phyloP scores from a whole-genome alignment of 257 asterid genomes.

The Solanum sitiens region DNA sequence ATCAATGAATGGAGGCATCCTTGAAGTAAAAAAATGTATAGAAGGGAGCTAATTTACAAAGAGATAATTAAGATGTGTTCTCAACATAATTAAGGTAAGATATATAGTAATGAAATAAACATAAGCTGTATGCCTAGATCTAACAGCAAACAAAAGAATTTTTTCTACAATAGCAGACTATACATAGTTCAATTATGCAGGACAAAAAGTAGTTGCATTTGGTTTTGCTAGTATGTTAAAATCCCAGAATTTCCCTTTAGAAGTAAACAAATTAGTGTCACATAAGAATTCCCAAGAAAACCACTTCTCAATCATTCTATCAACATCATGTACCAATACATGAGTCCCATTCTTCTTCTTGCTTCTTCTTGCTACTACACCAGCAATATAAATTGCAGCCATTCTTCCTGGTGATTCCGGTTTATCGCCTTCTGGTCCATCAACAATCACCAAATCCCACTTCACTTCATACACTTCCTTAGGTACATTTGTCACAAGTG shows the following conservation, averaged over 20 bases:
- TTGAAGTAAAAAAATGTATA: background rate
- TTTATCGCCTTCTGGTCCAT: slow-evolving; percentile 58
- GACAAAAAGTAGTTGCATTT: slow-evolving; percentile 49
- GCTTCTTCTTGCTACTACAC: slow-evolving; percentile 58
- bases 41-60: background rate
- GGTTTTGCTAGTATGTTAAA: slow-evolving; percentile 23
- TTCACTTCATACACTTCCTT: slow-evolving; percentile 18
- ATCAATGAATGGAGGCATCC: background rate
- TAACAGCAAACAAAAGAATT: background rate
- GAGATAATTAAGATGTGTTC: background rate
- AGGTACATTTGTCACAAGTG: slow-evolving; percentile 35
- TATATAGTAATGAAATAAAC: background rate
- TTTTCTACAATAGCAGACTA: background rate
- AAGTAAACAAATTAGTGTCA: slow-evolving; percentile 56
- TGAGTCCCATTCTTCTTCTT: slow-evolving; percentile 29
- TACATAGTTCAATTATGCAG: background rate
- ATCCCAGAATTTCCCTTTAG: slow-evolving; percentile 79
- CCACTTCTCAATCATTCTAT: slow-evolving; percentile 82
- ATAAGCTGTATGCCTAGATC: background rate
- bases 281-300: slow-evolving; percentile 85
- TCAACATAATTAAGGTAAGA: background rate
- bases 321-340: slow-evolving; percentile 60
- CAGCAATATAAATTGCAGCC: slow-evolving; percentile 63
- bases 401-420: slow-evolving; percentile 72
- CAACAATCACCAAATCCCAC: slow-evolving; percentile 76